Conservation (phyloP, 108 stramenopile genomes). For the Fistulifera solaris region DNA sequence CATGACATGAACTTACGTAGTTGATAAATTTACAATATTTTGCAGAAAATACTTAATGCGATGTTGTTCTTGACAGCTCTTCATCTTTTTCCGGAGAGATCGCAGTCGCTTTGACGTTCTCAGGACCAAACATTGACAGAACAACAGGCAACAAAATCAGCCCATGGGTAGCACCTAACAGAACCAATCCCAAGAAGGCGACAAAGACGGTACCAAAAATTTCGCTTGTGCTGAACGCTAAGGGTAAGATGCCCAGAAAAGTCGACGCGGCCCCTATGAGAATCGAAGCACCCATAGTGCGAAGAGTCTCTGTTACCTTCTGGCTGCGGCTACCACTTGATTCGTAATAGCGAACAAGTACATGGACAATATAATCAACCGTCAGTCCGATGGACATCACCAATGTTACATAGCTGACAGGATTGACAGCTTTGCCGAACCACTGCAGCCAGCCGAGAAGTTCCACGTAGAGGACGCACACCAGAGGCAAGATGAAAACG, state of each 20-base stretch:
- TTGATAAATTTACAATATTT: too few relatives aligned
- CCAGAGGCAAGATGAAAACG: constrained; percentile 3
- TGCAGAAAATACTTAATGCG: too few relatives aligned
- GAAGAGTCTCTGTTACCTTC: constrained; percentile 4
- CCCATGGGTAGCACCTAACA: constrained; percentile 10
- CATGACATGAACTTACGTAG: too few relatives aligned
- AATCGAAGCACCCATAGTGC: constrained; percentile 20
- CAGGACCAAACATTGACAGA: constrained; percentile 13
- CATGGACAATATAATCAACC: constrained; percentile 25
- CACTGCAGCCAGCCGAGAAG: too few relatives aligned
- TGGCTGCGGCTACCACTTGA: constrained; percentile 1
- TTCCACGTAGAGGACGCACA: constrained; percentile 2
- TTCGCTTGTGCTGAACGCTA: constrained; percentile 13
- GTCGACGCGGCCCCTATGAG: constrained; percentile 15
- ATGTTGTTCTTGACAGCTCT: too few relatives aligned
- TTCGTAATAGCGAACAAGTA: constrained; percentile 14
- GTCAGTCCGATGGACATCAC: constrained; percentile 26
- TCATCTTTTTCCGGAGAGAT: too few relatives aligned
- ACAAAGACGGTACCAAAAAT: constrained; percentile 19
- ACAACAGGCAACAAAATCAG: constrained; percentile 16
- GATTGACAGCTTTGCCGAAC: constrained; percentile 2
- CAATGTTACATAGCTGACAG: constrained; percentile 29
- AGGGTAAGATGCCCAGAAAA: constrained; percentile 14
- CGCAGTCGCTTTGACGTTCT: background rate
- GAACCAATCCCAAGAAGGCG: constrained; percentile 14